These are phyloP conservation scores for Boletus eberwhitei DNA, from an alignment of 768 basidiomycete species.

Conservation along the genomic window DNA sequence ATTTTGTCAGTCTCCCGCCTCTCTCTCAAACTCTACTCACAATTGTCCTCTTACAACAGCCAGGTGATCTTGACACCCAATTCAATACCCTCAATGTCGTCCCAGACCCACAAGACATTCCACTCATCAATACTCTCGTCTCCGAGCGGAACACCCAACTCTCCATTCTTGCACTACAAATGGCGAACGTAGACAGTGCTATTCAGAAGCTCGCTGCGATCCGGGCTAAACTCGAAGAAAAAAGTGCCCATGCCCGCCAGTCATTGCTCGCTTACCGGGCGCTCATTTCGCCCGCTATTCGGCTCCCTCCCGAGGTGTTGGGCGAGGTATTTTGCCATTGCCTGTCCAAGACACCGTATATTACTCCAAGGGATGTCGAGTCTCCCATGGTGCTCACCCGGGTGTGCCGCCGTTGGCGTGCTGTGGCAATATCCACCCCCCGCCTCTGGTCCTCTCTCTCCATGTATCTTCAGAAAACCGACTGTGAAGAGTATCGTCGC, in stretches of 20 bases:
- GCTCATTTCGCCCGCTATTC: slow-evolving; percentile 17
- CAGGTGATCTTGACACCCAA: slow-evolving; percentile 16
- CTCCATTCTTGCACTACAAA: slow-evolving; percentile 16
- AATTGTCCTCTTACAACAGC: slow-evolving; percentile 1
- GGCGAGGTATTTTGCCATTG: slow-evolving; percentile 31
- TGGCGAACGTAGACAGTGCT: slow-evolving; percentile 14
- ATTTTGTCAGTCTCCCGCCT: slow-evolving; percentile 16
- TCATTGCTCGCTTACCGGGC: slow-evolving; percentile 26
- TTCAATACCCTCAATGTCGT: slow-evolving; percentile 7
- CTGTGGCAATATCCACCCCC: slow-evolving; percentile 30
- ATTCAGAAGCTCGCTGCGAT: slow-evolving; percentile 19
- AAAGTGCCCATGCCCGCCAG: slow-evolving; percentile 11
- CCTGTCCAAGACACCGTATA: slow-evolving; percentile 24
- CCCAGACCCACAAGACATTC: slow-evolving; percentile 13
- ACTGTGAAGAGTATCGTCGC: slow-evolving; percentile 8
- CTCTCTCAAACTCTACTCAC: not conserved
- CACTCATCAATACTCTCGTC: slow-evolving; percentile 18
- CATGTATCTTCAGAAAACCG: slow-evolving; percentile 15
- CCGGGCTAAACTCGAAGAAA: slow-evolving; percentile 17
- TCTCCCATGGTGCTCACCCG: slow-evolving; percentile 26
- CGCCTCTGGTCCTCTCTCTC: slow-evolving; percentile 32
- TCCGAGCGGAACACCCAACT: slow-evolving; percentile 21
- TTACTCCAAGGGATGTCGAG: slow-evolving; percentile 18
- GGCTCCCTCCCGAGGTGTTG: slow-evolving; percentile 30
- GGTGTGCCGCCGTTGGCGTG: slow-evolving; percentile 32